Base-by-base conservation (phyloP, 1,284 basidiomycete species). In the Heterobasidion occidentale region DNA sequence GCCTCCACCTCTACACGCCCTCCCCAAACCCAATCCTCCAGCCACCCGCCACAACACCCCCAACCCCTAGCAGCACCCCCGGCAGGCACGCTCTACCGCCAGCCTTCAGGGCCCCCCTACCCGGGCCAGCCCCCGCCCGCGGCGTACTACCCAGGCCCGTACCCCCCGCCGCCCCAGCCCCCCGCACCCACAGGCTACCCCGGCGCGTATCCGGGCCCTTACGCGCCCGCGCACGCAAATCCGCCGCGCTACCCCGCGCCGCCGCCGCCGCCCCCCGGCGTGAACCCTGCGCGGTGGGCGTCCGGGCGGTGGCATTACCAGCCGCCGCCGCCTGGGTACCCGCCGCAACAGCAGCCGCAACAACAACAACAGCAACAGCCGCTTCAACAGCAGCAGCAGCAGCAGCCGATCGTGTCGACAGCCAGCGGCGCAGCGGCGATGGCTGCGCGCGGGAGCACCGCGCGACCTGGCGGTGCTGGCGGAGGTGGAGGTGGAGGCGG, bases 231-330 rank as follows among this genome's bases (percentile, higher is more conserved):
- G 27, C 20, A 27, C 20, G 20, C 20, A 3, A 11, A 33, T 15
- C 34, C 33, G 15, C 36, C n/a, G 17, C 12, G 38, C 38, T 9
- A 45, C 33, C 36, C 53, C 34, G 50, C 38, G 44, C 46, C 55
- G 17, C 60, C 60, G 14, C 59, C 60, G 0, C 60, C 75, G 45
- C 79, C 79, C 11, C 58, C 71, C 7, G 70, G 76, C 56, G 64
- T 77, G 15, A 74, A 75, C 57, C 69, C 71, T 0, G 71, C 75
- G 38, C 70, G 72, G 51, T 82, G 79, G 79, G 69, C 74, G 52
- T 68, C 69, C 36, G 80, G 79, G 44, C 66, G 62, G 48, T 81
- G 80, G 79, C 65, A 69, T 50, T 73, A 70, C 54, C 81, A 79
- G 61, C 76, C 76, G 8, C 56, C 56, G 36, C 35, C 2, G 8